These are phyloP conservation scores for Mycena alexandri DNA, from an alignment of 768 basidiomycete species.

Conservation along the genomic window DNA sequence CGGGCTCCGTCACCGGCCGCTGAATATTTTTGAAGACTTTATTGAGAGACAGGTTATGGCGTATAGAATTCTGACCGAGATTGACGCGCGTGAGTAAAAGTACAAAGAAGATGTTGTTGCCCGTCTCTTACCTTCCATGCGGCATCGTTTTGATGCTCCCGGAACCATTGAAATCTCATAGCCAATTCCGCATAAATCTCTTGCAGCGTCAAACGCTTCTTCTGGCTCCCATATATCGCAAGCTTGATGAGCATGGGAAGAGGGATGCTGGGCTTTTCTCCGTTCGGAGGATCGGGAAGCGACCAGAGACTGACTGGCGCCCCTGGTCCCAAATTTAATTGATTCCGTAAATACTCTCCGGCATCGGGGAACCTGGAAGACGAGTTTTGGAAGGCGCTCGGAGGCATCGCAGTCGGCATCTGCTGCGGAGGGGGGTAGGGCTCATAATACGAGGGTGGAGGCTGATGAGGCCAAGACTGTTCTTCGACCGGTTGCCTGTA, in stretches of 20 bases:
- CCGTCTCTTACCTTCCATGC: conserved; percentile 73
- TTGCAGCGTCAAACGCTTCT: conserved; percentile 67
- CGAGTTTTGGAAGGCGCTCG: conserved; percentile 17
- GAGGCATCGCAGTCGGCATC: conserved; percentile 26
- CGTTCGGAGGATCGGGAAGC: conserved; percentile 55
- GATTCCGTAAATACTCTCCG: conserved; percentile 58
- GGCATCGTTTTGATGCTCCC: conserved; percentile 52
- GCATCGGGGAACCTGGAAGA: conserved; percentile 48
- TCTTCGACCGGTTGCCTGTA: conserved; percentile 19
- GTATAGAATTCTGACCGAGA: conserved; percentile 53
- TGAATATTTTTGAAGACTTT: conserved; percentile 68
- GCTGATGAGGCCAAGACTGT: conserved; percentile 8
- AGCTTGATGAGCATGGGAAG: conserved; percentile 60
- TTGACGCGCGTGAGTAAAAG: neutral
- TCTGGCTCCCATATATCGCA: conserved; percentile 74
- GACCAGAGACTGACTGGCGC: conserved; percentile 51
- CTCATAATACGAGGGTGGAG: conserved; percentile 11
- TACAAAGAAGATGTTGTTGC: conserved; percentile 4
- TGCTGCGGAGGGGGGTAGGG: neutral
- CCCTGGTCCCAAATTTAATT: conserved; percentile 50
- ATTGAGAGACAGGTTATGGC: conserved; percentile 59
- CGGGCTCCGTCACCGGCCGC: conserved; percentile 76
- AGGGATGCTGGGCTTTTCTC: conserved; percentile 52
- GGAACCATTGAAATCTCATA: conserved; percentile 68
- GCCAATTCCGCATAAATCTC: conserved; percentile 73